These are phyloP conservation scores for Pyrus bretschneideri DNA, from an alignment of 306 rosid species.

Conservation along the genomic window DNA sequence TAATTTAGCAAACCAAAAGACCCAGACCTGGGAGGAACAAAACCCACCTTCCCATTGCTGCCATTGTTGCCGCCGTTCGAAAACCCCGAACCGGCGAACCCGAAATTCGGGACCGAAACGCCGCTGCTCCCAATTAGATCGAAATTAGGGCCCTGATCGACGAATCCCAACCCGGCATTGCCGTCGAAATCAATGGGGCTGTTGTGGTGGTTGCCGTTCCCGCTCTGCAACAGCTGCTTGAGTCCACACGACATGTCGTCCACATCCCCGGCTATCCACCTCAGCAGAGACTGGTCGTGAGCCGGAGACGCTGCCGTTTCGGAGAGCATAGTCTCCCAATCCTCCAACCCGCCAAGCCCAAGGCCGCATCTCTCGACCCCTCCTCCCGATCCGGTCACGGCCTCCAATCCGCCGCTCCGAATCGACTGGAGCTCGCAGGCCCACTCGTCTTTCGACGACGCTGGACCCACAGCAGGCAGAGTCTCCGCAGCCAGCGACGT, in stretches of 20 bases:
- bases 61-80: too few relatives aligned
- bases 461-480: neutral
- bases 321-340: constrained; percentile 37
- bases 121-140: constrained; percentile 3
- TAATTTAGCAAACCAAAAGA: constrained; percentile 21
- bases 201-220: neutral
- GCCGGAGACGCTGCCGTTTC: constrained; percentile 27
- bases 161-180: constrained; percentile 30
- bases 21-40: neutral
- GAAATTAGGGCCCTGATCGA: constrained; percentile 29
- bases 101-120: constrained; percentile 6
- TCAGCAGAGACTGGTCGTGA: constrained; percentile 35
- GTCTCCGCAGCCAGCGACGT: constrained; percentile 19
- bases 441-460: constrained; percentile 13
- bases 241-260: constrained; percentile 27
- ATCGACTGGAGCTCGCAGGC: constrained; percentile 4
- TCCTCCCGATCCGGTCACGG: too few relatives aligned
- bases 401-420: too few relatives aligned
- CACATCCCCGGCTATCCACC: constrained; percentile 36
- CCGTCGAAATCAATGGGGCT: constrained; percentile 23
- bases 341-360: constrained; percentile 20
- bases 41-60: constrained; percentile 16
- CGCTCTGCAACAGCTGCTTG: constrained; percentile 24
- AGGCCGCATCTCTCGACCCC: too few relatives aligned
- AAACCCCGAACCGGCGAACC: neutral